A percentile compares a stretch with the other conserved stretches of the same genome.
phyloP scores from a whole-genome alignment of 495 filamentous ascomycete genomes.

The Aspergillus nanangensis region DNA sequence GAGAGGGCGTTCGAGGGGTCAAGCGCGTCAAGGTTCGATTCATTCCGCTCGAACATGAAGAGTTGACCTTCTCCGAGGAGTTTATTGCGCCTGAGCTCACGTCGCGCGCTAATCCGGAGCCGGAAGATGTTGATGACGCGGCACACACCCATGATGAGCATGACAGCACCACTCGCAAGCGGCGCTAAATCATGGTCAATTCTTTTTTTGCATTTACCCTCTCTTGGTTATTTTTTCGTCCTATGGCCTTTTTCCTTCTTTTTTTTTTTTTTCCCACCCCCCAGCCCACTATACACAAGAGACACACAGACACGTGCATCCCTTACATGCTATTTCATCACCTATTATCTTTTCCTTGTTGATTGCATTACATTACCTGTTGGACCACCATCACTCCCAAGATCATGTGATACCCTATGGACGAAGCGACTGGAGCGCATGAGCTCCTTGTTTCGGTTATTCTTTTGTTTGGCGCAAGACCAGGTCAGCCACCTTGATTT shows the following conservation, averaged over 20 bases:
- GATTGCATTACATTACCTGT: neutral
- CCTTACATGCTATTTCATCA: too few species aligned
- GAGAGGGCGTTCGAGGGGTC: conserved; percentile 72
- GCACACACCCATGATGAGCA: conserved; percentile 22
- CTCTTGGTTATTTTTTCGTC: conserved; percentile 2
- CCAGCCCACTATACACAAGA: too few species aligned
- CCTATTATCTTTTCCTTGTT: too few species aligned
- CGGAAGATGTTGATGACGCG: conserved; percentile 42
- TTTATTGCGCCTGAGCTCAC: conserved; percentile 69
- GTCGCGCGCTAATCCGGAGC: conserved; percentile 60
- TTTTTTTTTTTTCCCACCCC: neutral
- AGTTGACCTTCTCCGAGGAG: conserved; percentile 62
- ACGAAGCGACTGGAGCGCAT: too few species aligned
- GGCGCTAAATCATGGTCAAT: conserved; percentile 13
- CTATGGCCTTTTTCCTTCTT: neutral
- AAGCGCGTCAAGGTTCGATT: conserved; percentile 79
- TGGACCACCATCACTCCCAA: neutral
- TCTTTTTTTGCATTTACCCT: conserved; percentile 4
- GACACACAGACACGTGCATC: too few species aligned
- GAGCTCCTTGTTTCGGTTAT: too few species aligned
- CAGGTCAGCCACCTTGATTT: too few species aligned
- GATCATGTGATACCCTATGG: conserved; percentile 2
- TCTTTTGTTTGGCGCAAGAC: too few species aligned
- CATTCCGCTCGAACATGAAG: conserved; percentile 55
- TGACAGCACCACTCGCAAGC: conserved; percentile 23